Base-by-base conservation (phyloP, 1,284 basidiomycete species). In the Trichosporon coremiiforme region DNA sequence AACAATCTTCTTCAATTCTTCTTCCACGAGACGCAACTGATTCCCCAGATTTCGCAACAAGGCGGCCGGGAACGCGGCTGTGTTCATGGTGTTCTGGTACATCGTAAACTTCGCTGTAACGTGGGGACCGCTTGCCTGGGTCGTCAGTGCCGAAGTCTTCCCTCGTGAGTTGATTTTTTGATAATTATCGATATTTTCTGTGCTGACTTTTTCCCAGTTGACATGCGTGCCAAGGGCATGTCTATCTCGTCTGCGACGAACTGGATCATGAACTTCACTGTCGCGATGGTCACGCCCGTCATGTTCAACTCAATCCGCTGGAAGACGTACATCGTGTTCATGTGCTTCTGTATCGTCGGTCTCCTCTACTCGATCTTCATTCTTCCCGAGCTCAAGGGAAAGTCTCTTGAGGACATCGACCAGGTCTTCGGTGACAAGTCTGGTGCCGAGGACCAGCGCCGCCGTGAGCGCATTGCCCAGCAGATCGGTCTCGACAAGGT, bases 401-500 rank as follows among this genome's bases (percentile, higher is more conserved):
- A 78, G 2, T 74, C 76, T 2, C 77, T 83, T 57, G 81, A 82
- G 65, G 74, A 82, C 66, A 76, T 83, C 35, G 80, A 82, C 72
- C 67, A 64, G 1, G 71, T 82, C 63, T 82, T 83, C 75, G 66
- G 78, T 66, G 82, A 83, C 74, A 70, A 66, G 12, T 76, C 78
- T 10, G 80, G 79, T 64, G 74, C 77, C 57, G 79, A 83, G 68
- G 82, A 83, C 75, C 69, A 75, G 66, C 75, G 67, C 10, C 74
- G 82, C 64, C 74, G 80, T 68, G 79, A 82, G 68, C 74, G 79
- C 50, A 75, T 83, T 64, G 81, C 82, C 66, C 74, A 76, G 69
- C 78, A 83, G 76, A 82, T 83, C 62, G 82, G 82, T 22, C 76
- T 83, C 41, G 81, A 83, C 77, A 83, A 83, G 76, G 72, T 78